phyloP scores from a whole-genome alignment of 805 yeast species.

The Aciculoconidium aculeatum region DNA sequence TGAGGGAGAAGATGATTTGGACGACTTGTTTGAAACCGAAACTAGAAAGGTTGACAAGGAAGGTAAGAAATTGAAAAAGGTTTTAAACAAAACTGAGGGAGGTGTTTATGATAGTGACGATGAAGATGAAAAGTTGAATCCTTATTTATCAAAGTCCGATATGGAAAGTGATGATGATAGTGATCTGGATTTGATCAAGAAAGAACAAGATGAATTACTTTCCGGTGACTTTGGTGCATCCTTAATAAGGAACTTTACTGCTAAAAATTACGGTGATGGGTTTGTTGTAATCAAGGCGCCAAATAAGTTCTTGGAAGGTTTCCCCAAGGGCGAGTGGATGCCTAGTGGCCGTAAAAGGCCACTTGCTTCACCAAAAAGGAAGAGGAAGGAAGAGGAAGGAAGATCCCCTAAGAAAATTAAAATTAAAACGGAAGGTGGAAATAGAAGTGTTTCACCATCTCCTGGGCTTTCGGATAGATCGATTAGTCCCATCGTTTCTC shows the following conservation, averaged over 20 bases:
- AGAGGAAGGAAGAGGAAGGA: conserved; percentile 31
- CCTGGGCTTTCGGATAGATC: conserved; percentile 6
- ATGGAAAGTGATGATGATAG: conserved; percentile 62
- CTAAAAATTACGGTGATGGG: conserved; percentile 30
- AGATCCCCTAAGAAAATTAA: conserved; percentile 24
- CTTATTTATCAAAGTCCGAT: conserved; percentile 55
- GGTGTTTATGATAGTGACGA: conserved; percentile 87
- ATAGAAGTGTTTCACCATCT: conserved; percentile 14
- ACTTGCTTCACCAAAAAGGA: conserved; percentile 30
- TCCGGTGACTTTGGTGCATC: conserved; percentile 1
- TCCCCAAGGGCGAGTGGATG: conserved; percentile 84
- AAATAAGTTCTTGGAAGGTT: conserved; percentile 50
- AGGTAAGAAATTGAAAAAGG: conserved; percentile 80
- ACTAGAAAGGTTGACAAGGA: conserved; percentile 78
- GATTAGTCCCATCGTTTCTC: conserved; percentile 4
- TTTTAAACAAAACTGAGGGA: conserved; percentile 78
- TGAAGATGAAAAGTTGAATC: conserved; percentile 59
- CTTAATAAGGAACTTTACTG: conserved; percentile 11
- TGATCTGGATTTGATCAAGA: conserved; percentile 30
- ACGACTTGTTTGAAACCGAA: conserved; percentile 63
- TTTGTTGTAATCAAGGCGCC: conserved; percentile 60
- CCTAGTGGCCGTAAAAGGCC: conserved; percentile 47
- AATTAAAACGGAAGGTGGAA: conserved; percentile 12
- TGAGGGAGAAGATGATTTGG: conserved; percentile 57
- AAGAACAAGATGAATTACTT: conserved; percentile 23